Evolutionary conservation across 495 filamentous ascomycete genomes (phyloP), one percentile per base, ranked within the genome.

Genomic region (Aspergillus taichungensis): DNA sequence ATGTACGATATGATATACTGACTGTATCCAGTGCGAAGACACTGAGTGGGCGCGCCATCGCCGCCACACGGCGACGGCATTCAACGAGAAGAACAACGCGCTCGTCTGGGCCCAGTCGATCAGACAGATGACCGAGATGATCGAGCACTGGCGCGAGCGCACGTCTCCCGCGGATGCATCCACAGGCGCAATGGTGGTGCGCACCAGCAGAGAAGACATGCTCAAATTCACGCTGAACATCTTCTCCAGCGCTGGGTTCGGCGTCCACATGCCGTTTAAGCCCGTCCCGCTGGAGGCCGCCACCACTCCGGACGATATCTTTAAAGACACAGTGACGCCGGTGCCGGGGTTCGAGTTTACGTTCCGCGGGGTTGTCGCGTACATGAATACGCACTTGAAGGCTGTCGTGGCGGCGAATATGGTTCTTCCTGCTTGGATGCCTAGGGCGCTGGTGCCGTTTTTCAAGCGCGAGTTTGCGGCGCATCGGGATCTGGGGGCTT

Each of bases 61-160:
- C 11, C 75, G 69, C 40, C 46, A 69, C 7, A 60, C 66, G 1
- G 55, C 61, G 3, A 43, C 51, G 0, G 60, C 62, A 8, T 76
- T 77, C 57, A 73, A 67, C 34, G 72, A 79, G 46, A 67, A 63
- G 40, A 73, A 66, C 49, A 74, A 69, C 39, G 44, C 46, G 8
- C 41, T 72, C 1, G 73, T 76, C 0, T 78, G 72, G 72, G 27
- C 52, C 5, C 61, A 72, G 34, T 48, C 52, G 0, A 45, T 69
- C 13, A 35, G 38, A 1, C 60, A 67, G 43, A 51, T 50, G 1
- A 32, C 36, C 0, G 55, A 51, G 6, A 66, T 71, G 60, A 45
- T 60, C n/a, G 34, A 54, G 6, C 52, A 55, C 49, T 75, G 70
- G 72, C 37, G 53, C 12, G 35, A 54, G 8, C 4, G 18, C 18